phyloP scores from a whole-genome alignment of 148 eudicot species.

The Camellia japonica region DNA sequence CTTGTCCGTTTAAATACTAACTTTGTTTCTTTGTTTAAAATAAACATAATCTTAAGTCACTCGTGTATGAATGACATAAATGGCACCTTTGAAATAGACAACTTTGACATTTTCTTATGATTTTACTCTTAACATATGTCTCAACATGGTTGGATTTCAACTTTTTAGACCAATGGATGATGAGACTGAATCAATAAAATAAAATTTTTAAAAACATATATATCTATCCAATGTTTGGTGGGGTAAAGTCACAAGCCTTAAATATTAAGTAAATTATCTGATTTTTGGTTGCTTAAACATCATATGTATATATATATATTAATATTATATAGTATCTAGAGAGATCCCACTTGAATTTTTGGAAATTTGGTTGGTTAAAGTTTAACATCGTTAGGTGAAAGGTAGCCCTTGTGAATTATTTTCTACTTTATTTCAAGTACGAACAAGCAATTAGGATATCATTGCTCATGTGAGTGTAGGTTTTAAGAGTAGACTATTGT shows the following conservation, averaged over 20 bases:
- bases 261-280: conserved; percentile 24
- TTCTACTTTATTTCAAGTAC: conserved; percentile 6
- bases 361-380: conserved; percentile 35
- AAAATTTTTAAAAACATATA: neutral
- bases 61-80: conserved; percentile 28
- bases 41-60: neutral
- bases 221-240: conserved; percentile 25
- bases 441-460: conserved; percentile 10
- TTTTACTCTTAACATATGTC: conserved; percentile 11
- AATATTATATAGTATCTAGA: neutral
- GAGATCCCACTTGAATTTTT: conserved; percentile 30
- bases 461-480: neutral
- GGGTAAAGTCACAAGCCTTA: conserved; percentile 24
- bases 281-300: conserved; percentile 17
- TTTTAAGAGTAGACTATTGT: neutral
- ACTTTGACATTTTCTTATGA: conserved; percentile 15
- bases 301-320: conserved; percentile 2
- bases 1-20: neutral
- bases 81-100: conserved; percentile 31
- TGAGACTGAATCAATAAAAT: conserved; percentile 25
- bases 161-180: conserved; percentile 30
- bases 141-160: conserved; percentile 24
- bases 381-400: conserved; percentile 45
- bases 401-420: conserved; percentile 16
- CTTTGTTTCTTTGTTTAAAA: conserved; percentile 10